Percentiles rank a stretch among this genome's conserved stretches.
phyloP scores from a whole-genome alignment of 2,329 filamentous ascomycete species.

The Calonectria leucothoes region DNA sequence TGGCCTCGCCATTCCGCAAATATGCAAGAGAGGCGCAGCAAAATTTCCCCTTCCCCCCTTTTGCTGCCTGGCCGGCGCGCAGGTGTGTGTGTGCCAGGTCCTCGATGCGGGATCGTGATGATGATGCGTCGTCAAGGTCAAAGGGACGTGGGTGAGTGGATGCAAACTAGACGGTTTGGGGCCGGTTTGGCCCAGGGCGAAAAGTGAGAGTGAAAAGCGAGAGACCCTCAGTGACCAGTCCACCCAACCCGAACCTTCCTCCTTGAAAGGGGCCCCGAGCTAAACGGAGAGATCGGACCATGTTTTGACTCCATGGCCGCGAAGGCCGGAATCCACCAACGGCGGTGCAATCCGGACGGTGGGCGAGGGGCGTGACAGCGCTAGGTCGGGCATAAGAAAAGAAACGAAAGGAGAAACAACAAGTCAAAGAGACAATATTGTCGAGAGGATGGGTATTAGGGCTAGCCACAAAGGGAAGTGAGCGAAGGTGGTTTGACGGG shows the following conservation, averaged over 20 bases:
- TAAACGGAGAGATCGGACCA: conserved; percentile 25
- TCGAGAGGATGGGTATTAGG: conserved; percentile 3
- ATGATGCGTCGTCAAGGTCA: conserved; percentile 29
- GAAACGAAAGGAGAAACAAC: conserved; percentile 17
- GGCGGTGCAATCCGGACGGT: conserved; percentile 25
- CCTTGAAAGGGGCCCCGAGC: conserved; percentile 13
- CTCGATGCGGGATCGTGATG: conserved; percentile 22
- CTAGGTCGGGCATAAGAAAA: conserved; percentile 19
- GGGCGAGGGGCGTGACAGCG: conserved; percentile 10
- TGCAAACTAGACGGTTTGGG: conserved; percentile 21
- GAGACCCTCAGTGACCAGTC: not conserved
- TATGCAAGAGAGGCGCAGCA: conserved; percentile 31
- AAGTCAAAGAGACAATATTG: conserved; percentile 13
- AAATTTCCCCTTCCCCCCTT: conserved; percentile 10
- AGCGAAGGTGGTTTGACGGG: conserved; percentile 19
- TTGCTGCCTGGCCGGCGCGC: conserved; percentile 22
- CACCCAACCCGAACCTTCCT: conserved; percentile 12
- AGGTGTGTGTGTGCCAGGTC: conserved; percentile 4
- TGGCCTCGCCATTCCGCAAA: conserved; percentile 37
- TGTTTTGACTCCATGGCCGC: conserved; percentile 23
- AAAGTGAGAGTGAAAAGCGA: not conserved
- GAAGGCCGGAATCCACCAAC: conserved; percentile 24
- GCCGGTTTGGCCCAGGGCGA: not conserved
- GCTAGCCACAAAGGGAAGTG: conserved; percentile 26
- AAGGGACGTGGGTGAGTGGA: conserved; percentile 21